phyloP scores from a whole-genome alignment of 345 rosid species.

The rapeseed (Brassica napus) region DNA sequence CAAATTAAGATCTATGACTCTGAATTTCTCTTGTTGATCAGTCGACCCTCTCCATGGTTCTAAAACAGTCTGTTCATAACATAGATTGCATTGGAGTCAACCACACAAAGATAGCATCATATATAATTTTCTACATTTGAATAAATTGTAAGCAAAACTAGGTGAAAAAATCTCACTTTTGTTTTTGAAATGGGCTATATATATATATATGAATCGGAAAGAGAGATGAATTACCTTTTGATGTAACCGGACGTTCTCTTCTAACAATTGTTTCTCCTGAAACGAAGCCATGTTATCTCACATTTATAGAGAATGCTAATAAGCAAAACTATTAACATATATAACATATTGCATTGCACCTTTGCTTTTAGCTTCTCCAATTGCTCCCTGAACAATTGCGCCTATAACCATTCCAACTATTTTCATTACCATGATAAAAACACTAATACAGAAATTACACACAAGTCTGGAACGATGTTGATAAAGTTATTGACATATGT shows the following conservation, averaged over 20 bases:
- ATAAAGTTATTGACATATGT: not conserved
- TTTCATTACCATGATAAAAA: conserved; percentile 8
- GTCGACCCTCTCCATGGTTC: conserved; percentile 29
- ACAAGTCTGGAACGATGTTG: not conserved
- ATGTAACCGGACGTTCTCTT: conserved; percentile 33
- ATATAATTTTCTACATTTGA: not conserved
- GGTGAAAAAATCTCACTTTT: not conserved
- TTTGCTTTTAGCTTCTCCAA: conserved; percentile 49
- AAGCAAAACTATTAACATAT: not conserved
- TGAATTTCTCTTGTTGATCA: conserved; percentile 22
- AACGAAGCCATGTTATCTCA: conserved; percentile 5
- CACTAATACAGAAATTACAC: not conserved
- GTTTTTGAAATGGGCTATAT: not conserved
- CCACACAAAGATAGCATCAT: not conserved
- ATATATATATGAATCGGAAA: not conserved
- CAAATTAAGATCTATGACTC: conserved; percentile 34
- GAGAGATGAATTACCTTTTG: conserved; percentile 31
- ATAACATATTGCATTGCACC: conserved; percentile 39
- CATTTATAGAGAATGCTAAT: conserved; percentile 5
- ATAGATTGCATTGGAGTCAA: conserved; percentile 4
- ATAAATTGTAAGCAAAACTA: not conserved
- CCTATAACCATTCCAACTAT: conserved; percentile 41
- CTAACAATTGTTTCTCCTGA: conserved; percentile 39
- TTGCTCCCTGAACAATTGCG: conserved; percentile 50
- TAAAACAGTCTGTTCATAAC: conserved; percentile 30